Evolutionary conservation across 2,329 filamentous ascomycete genomes (phyloP).

Genomic region (Colletotrichum tofieldiae): DNA sequence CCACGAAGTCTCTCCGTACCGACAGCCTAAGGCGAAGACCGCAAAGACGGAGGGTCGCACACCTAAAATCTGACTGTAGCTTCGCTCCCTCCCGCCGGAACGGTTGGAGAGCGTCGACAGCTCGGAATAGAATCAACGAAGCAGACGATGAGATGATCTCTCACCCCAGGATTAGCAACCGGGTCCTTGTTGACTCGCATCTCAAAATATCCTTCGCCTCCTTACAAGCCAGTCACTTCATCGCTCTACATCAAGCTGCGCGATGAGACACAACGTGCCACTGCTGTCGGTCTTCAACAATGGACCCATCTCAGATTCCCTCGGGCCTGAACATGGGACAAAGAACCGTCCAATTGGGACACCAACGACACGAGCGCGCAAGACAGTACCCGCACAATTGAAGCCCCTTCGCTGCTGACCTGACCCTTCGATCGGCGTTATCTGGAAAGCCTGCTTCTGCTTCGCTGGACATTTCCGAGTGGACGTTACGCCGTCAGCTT

Average conservation of each 20-base stretch:
- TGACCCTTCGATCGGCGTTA: not conserved
- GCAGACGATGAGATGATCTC: slow-evolving; percentile 13
- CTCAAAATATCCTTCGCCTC: not conserved
- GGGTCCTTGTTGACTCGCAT: not conserved
- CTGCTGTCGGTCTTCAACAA: not conserved
- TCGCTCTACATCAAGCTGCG: not conserved
- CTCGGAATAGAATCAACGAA: slow-evolving; percentile 26
- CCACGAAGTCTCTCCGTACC: not conserved
- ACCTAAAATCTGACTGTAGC: slow-evolving; percentile 34
- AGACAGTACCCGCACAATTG: not conserved
- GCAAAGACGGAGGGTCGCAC: slow-evolving; percentile 10
- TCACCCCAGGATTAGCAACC: not conserved
- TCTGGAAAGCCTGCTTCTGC: slow-evolving; percentile 4
- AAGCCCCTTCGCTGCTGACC: not conserved
- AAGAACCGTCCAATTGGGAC: slow-evolving; percentile 10
- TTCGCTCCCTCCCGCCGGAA: not conserved
- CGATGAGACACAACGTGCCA: slow-evolving; percentile 11
- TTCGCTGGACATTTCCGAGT: not conserved
- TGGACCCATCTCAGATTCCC: not conserved
- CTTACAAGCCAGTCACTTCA: not conserved
- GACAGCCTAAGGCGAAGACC: not conserved
- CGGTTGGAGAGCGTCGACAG: not conserved
- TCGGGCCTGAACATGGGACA: not conserved
- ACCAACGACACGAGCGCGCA: not conserved
- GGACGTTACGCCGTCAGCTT: slow-evolving; percentile 32